Conservation (phyloP, 345 rosid species). For the Durio zibethinus region DNA sequence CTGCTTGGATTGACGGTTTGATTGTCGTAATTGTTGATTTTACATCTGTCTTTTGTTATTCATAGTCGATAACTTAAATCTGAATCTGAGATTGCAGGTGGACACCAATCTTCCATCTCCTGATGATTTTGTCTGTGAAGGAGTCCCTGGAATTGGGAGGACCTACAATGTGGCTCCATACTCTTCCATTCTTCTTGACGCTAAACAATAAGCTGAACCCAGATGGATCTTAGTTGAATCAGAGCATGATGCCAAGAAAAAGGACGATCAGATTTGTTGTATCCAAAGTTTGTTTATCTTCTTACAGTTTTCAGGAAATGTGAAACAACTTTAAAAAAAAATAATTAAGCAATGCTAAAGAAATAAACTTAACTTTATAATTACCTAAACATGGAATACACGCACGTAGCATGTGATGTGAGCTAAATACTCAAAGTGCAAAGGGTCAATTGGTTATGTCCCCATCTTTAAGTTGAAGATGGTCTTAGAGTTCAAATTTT, state of each 20-base stretch:
- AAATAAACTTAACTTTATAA: too few relatives aligned
- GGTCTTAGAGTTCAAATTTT: too few relatives aligned
- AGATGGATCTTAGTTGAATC: not conserved
- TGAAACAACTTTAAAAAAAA: not conserved
- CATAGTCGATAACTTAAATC: not conserved
- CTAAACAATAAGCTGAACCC: conserved; percentile 35
- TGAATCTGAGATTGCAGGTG: conserved; percentile 41
- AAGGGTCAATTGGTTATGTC: too few relatives aligned
- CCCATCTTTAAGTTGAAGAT: too few relatives aligned
- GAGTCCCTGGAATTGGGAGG: conserved; percentile 54
- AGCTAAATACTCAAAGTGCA: too few relatives aligned
- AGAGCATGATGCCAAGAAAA: not conserved
- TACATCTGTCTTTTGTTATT: not conserved
- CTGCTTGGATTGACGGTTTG: not conserved
- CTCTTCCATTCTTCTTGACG: conserved; percentile 53
- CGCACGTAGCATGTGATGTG: too few relatives aligned
- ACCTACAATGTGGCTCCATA: conserved; percentile 58
- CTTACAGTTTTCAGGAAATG: not conserved
- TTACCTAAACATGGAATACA: too few relatives aligned
- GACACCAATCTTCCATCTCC: conserved; percentile 80
- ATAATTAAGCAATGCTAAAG: not conserved
- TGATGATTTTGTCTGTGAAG: conserved; percentile 54
- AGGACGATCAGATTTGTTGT: not conserved
- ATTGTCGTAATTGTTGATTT: not conserved
- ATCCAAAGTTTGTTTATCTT: not conserved